Conservation (phyloP, 768 basidiomycete species). For the Punctularia strigosozonata region DNA sequence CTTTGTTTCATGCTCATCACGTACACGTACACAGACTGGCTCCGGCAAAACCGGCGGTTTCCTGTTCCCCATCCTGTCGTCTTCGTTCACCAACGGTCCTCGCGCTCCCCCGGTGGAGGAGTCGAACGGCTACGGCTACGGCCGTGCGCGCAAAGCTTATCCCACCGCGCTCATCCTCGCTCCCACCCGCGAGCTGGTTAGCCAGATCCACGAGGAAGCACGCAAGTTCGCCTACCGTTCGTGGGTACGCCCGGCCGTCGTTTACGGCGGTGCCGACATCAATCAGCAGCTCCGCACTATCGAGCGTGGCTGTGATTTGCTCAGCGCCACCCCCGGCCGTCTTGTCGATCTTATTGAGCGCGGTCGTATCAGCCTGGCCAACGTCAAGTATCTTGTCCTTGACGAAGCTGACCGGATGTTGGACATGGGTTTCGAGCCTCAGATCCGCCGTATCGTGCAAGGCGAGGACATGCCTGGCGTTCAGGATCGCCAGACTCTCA, state of each 20-base stretch:
- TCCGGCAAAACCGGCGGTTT: slow-evolving; percentile 99
- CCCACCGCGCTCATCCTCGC: slow-evolving; percentile 97
- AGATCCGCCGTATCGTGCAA: slow-evolving; percentile 96
- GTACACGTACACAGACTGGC: slow-evolving; percentile 60
- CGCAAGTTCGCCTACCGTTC: slow-evolving; percentile 98
- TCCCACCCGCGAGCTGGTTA: slow-evolving; percentile 96
- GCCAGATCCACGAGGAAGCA: slow-evolving; percentile 98
- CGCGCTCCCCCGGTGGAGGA: slow-evolving; percentile 53
- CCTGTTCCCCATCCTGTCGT: slow-evolving; percentile 96
- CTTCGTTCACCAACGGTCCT: slow-evolving; percentile 81
- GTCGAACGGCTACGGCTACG: slow-evolving; percentile 34
- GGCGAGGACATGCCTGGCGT: slow-evolving; percentile 98
- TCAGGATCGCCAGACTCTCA: slow-evolving; percentile 88
- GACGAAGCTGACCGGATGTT: slow-evolving; percentile 99
- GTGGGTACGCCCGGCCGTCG: slow-evolving; percentile 98
- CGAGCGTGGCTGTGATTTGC: slow-evolving; percentile 93
- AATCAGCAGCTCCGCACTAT: slow-evolving; percentile 87
- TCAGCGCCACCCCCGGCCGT: slow-evolving; percentile 96
- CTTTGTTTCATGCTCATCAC: slow-evolving; percentile 4
- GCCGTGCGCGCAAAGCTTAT: slow-evolving; percentile 78
- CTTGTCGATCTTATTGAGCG: slow-evolving; percentile 98
- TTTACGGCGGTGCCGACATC: slow-evolving; percentile 98
- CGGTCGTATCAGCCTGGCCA: slow-evolving; percentile 90
- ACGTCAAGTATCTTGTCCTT: slow-evolving; percentile 95
- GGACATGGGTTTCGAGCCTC: slow-evolving; percentile 99